Evolutionary conservation across 2,329 filamentous ascomycete species (phyloP).

Genomic region (Fusarium sp.): DNA sequence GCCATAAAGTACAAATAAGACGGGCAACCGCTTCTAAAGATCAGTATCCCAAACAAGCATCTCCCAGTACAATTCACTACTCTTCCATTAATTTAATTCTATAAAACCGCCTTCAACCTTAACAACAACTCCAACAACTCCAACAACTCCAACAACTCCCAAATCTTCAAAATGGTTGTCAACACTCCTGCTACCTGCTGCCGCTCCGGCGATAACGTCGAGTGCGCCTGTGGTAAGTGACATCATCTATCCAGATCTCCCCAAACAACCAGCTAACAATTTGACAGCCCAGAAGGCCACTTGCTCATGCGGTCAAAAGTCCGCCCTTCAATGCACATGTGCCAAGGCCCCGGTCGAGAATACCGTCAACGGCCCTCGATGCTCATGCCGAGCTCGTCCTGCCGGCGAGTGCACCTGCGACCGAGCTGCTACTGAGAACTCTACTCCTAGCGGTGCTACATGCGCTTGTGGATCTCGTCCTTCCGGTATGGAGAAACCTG

Average conservation of each 20-base stretch:
- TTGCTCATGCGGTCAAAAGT: slow-evolving; percentile 92
- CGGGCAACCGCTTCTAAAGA: slow-evolving; percentile 21
- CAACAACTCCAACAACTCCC: slow-evolving; percentile 1
- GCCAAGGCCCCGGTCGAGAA: slow-evolving; percentile 83
- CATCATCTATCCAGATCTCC: slow-evolving; percentile 2
- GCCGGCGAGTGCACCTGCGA: slow-evolving; percentile 87
- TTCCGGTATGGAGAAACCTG: slow-evolving; percentile 65
- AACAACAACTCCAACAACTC: neutral
- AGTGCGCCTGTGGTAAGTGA: slow-evolving; percentile 70
- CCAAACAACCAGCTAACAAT: slow-evolving; percentile 6
- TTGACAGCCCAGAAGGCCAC: slow-evolving; percentile 70
- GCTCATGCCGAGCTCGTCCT: slow-evolving; percentile 85
- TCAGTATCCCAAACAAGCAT: slow-evolving; percentile 16
- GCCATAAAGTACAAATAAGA: slow-evolving; percentile 45
- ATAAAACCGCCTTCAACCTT: neutral
- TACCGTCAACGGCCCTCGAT: slow-evolving; percentile 76
- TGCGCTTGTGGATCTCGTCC: slow-evolving; percentile 85
- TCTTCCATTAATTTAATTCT: neutral
- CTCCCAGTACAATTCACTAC: neutral
- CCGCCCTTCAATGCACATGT: slow-evolving; percentile 88
- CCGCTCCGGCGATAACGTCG: slow-evolving; percentile 62
- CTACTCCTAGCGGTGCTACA: slow-evolving; percentile 66
- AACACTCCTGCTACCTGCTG: slow-evolving; percentile 65
- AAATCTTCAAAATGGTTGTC: slow-evolving; percentile 49
- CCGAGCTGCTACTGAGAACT: slow-evolving; percentile 77